Evolutionary conservation across 345 rosid species (phyloP), one percentile per base, ranked within the genome.

Genomic region (Linum trigynum): DNA sequence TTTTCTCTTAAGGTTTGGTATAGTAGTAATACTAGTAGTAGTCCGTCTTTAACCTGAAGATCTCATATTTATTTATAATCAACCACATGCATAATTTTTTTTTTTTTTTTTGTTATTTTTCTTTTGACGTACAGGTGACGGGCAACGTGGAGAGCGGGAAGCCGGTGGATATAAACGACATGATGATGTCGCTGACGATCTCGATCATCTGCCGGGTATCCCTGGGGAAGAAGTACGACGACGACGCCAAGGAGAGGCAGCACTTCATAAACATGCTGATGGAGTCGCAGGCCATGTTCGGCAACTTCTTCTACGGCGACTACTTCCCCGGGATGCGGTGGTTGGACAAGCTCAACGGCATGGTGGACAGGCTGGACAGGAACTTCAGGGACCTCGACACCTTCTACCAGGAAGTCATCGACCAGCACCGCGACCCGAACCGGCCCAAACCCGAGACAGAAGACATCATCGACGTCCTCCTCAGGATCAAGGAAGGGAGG

Each of bases 241-340:
- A 12, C 5, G 73, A 56, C 3, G 48, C 7, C 6, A 39, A 7
- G 3, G 72, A 71, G 0, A 40, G 11, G 7, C 64, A 75, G 56
- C 66, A 68, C 39, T 72, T 79, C 43, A 69, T 68, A 1, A 61
- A 55, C 14, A 32, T 82, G 53, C 38, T 72, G 32, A 38, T 48
- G 10, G 77, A 79, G 32, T 51, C 41, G 4, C 84, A 79, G 16
- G 66, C 7, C 1, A 35, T 69, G 11, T 12, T 76, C 2, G 84
- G 81, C 9, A 66, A 63, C 55, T 65, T 78, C 23, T 67, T 62
- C 38, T 15, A 77, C 0, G 71, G 72, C 5, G 88, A 83, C 41
- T 65, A 53, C 64, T 74, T 84, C 45, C 84, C 85, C 2, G 67
- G 72, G 61, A 45, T 84, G 82, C 40, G 62, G 3, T 84, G 82